A percentile compares a stretch with the other conserved stretches of the same genome.
Conservation (phyloP, 257 asterid species). For the Plantago major region DNA sequence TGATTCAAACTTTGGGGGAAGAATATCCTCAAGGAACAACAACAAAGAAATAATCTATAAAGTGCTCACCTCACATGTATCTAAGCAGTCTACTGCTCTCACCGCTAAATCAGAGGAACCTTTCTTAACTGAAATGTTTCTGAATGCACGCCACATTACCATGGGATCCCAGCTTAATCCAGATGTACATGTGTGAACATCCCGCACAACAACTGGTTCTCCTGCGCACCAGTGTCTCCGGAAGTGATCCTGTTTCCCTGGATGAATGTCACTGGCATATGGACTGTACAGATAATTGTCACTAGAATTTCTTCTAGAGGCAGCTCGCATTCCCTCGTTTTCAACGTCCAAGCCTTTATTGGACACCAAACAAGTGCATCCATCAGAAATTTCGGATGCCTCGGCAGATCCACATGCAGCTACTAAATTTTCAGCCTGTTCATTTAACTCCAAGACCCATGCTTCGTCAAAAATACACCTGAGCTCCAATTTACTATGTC, state of each 20-base stretch:
- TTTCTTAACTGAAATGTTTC: background rate
- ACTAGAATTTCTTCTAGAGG: conserved; percentile 32
- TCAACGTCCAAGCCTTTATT: conserved; percentile 4
- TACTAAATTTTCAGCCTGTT: conserved; percentile 26
- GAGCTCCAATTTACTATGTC: conserved; percentile 36
- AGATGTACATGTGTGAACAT: conserved; percentile 37
- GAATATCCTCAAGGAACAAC: too few relatives aligned
- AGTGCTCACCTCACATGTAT: conserved; percentile 49
- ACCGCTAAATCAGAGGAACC: conserved; percentile 27
- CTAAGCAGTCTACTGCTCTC: conserved; percentile 62
- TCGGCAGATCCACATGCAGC: conserved; percentile 11
- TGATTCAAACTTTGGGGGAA: too few relatives aligned
- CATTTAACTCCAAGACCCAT: conserved; percentile 33
- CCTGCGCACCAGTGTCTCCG: conserved; percentile 59
- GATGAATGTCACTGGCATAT: conserved; percentile 35
- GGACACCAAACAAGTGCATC: conserved; percentile 18
- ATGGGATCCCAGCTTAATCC: conserved; percentile 78
- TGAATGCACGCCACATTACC: conserved; percentile 82
- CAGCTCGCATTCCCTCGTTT: conserved; percentile 24
- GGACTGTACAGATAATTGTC: conserved; percentile 58
- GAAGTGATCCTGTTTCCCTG: conserved; percentile 47
- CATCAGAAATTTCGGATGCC: conserved; percentile 14
- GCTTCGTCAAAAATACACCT: conserved; percentile 34
- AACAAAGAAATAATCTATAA: too few relatives aligned
- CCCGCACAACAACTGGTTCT: conserved; percentile 51